Base-by-base conservation (phyloP, 805 yeast species). In the Candida patagonica region DNA sequence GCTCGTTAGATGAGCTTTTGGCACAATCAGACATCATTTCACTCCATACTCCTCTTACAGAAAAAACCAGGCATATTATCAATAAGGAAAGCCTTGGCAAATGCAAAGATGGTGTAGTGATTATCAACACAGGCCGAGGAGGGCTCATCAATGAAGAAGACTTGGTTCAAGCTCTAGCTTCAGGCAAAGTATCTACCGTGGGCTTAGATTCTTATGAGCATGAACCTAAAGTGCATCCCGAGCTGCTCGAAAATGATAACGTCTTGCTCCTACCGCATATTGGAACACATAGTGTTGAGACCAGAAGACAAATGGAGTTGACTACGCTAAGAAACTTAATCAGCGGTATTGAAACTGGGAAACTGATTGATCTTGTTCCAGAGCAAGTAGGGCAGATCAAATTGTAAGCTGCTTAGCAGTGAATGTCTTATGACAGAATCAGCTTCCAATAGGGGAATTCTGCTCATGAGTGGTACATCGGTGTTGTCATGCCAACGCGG, bases 351-450 rank as follows among this genome's bases (percentile, higher is more conserved):
- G 58, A 63, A 10, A 71, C 78, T 0, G 95, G 94, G 5, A 78
- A 75, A 56, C 83, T 88, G 6, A 58, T 70, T 44, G 66, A 83
- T 0, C 61, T 83, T 31, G 94, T 89, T 15, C 94, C 96, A 1
- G 98, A 92, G 35, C 52, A 46, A 30, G 17, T 26, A 7, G 42
- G 41, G n/a, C n/a, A n/a, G n/a, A n/a, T n/a, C n/a, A n/a, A n/a
- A n/a, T 20, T 19, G n/a, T n/a, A n/a, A n/a, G n/a, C n/a, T n/a
- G n/a, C n/a, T n/a, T n/a, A n/a, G n/a, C n/a, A n/a, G n/a, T n/a
- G n/a, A n/a, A n/a, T n/a, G n/a, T n/a, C n/a, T n/a, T n/a, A n/a
- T n/a, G n/a, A n/a, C n/a, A n/a, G n/a, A n/a, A n/a, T n/a, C n/a
- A n/a, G n/a, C n/a, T n/a, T n/a, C n/a, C n/a, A n/a, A n/a, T n/a